phyloP scores from a whole-genome alignment of 1,284 basidiomycete genomes.

The Ustilago nuda region DNA sequence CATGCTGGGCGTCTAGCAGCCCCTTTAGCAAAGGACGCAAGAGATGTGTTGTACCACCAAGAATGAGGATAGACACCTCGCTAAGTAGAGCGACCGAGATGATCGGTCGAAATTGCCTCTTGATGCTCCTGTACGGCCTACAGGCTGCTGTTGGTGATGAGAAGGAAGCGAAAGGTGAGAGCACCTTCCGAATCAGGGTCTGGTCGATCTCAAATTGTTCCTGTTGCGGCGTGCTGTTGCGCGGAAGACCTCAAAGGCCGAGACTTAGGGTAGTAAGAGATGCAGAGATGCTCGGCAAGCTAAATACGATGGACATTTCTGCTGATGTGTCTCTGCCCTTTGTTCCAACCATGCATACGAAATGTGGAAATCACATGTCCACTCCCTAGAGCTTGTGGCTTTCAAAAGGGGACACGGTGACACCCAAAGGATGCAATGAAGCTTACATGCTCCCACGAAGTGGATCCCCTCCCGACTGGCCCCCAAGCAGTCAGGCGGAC shows the following conservation, averaged over 20 bases:
- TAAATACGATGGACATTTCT: slow-evolving; percentile 1
- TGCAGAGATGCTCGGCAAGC: slow-evolving; percentile 5
- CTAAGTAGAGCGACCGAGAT: slow-evolving; percentile 19
- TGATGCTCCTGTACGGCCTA: neutral
- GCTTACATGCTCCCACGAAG: neutral
- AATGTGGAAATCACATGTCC: neutral
- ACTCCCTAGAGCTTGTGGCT: neutral
- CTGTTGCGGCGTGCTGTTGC: neutral
- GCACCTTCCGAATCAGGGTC: neutral
- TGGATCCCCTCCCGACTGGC: no score
- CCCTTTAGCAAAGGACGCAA: slow-evolving; percentile 48
- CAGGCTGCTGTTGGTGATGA: neutral
- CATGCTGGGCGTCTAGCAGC: slow-evolving; percentile 23
- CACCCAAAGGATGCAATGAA: neutral
- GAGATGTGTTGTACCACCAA: slow-evolving; percentile 49
- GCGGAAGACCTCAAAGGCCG: neutral
- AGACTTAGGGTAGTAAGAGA: neutral
- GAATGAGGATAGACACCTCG: slow-evolving; percentile 52
- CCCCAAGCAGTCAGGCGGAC: no score
- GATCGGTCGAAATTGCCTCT: neutral
- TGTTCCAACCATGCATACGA: neutral
- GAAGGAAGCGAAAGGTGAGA: neutral
- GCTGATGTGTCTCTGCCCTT: neutral
- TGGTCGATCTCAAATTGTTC: neutral
- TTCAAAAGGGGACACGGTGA: neutral